Conservation (phyloP, 441 rosid genomes). For the Erysimum pusillum region DNA sequence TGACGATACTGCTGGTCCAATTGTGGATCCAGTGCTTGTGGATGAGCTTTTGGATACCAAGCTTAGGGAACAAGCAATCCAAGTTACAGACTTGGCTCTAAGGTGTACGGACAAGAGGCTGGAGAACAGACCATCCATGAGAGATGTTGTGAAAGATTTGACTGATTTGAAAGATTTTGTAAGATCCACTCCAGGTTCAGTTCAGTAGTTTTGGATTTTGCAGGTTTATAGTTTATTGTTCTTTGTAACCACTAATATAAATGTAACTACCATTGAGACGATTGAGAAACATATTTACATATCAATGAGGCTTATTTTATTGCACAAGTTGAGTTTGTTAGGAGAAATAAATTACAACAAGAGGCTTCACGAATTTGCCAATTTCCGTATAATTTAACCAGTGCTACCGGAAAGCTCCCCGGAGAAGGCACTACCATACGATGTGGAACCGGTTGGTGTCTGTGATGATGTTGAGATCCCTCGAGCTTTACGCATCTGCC, state of each 20-base stretch:
- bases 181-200: slow-evolving; percentile 42
- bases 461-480: slow-evolving; percentile 59
- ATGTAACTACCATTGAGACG: slow-evolving; percentile 1
- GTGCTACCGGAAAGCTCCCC: slow-evolving; percentile 86
- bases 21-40: slow-evolving; percentile 57
- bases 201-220: slow-evolving; percentile 40
- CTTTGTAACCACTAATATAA: slow-evolving; percentile 24
- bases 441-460: slow-evolving; percentile 77
- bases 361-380: slow-evolving; percentile 14
- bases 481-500: slow-evolving; percentile 84
- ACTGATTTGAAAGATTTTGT: slow-evolving; percentile 39
- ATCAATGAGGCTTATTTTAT: slow-evolving; percentile 12
- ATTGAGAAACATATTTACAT: slow-evolving; percentile 9
- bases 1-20: slow-evolving; percentile 44
- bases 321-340: slow-evolving; percentile 8
- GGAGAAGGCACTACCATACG: slow-evolving; percentile 85
- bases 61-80: slow-evolving; percentile 58
- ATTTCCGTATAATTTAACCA: slow-evolving; percentile 47
- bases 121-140: slow-evolving; percentile 71
- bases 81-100: slow-evolving; percentile 57
- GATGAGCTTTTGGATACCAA: slow-evolving; percentile 59
- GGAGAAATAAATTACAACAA: slow-evolving; percentile 27
- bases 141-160: slow-evolving; percentile 69
- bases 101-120: slow-evolving; percentile 69
- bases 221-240: slow-evolving; percentile 8